Evolutionary conservation across 2,329 filamentous ascomycete species (phyloP).

Genomic region (Pseudogymnoascus sp.): DNA sequence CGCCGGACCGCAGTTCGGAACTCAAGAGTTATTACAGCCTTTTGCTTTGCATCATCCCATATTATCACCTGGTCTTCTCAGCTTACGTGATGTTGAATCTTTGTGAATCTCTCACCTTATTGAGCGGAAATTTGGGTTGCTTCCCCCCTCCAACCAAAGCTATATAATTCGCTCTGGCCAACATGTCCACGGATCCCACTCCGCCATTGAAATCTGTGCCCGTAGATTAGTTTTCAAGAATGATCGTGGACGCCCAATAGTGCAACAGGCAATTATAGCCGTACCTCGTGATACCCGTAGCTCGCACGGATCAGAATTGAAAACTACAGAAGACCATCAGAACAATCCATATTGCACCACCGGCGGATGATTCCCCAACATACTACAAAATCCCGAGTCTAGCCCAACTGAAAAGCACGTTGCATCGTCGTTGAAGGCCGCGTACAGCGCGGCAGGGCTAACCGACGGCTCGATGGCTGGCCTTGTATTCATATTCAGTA

Average conservation of each 20-base stretch:
- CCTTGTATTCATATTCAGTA: constrained; percentile 72
- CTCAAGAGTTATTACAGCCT: constrained; percentile 67
- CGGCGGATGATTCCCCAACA: constrained; percentile 26
- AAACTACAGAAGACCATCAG: constrained; percentile 44
- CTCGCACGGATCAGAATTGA: constrained; percentile 64
- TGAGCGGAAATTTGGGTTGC: constrained; percentile 76
- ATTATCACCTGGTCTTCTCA: constrained; percentile 57
- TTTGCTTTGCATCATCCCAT: constrained; percentile 81
- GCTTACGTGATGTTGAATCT: background rate
- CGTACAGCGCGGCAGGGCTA: constrained; percentile 69
- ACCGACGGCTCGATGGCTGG: constrained; percentile 73
- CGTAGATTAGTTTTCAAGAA: background rate
- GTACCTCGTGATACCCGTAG: constrained; percentile 56
- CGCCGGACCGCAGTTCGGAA: constrained; percentile 74
- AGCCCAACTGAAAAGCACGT: constrained; percentile 83
- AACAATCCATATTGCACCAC: constrained; percentile 23
- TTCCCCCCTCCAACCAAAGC: constrained; percentile 84
- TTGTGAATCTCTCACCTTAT: constrained; percentile 52
- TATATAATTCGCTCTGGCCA: constrained; percentile 78
- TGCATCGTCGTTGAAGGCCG: constrained; percentile 76
- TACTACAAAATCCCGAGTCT: constrained; percentile 79
- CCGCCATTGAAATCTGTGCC: constrained; percentile 68
- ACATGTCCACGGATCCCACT: constrained; percentile 77
- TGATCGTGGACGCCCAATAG: background rate
- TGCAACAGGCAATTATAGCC: background rate